These are phyloP conservation scores for Taphrina pruni DNA, from an alignment of 1,139 yeast genomes.

Conservation along the genomic window DNA sequence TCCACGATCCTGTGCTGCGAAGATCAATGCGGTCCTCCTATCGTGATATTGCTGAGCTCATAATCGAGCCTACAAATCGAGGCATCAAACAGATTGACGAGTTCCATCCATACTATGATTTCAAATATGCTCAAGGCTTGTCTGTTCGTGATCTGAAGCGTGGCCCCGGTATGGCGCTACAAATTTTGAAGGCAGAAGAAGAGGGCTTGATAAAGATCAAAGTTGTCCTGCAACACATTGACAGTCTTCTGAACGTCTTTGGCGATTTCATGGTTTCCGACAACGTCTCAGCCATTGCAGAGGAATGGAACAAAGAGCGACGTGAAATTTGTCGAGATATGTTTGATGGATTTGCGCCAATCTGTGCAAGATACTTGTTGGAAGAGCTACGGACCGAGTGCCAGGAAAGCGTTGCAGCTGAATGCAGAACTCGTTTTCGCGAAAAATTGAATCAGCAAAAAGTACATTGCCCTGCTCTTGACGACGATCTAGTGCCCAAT, in stretches of 20 bases:
- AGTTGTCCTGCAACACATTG: slow-evolving; percentile 51
- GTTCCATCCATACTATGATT: slow-evolving; percentile 81
- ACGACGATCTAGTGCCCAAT: slow-evolving; percentile 66
- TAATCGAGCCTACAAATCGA: slow-evolving; percentile 81
- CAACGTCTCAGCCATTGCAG: slow-evolving; percentile 79
- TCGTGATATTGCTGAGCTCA: slow-evolving; percentile 69
- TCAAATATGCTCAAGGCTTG: slow-evolving; percentile 87
- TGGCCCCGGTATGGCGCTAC: slow-evolving; percentile 78
- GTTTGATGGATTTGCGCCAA: slow-evolving; percentile 68
- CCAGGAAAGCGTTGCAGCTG: slow-evolving; percentile 70
- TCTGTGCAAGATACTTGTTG: slow-evolving; percentile 76
- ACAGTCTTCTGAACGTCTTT: slow-evolving; percentile 56
- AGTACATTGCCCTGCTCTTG: slow-evolving; percentile 54
- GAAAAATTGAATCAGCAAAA: slow-evolving; percentile 71
- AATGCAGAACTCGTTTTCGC: slow-evolving; percentile 71
- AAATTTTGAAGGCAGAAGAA: slow-evolving; percentile 89
- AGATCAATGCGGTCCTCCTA: slow-evolving; percentile 72
- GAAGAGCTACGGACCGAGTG: slow-evolving; percentile 82
- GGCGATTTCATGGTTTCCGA: slow-evolving; percentile 71
- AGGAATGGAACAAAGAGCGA: slow-evolving; percentile 82
- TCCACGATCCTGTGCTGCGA: slow-evolving; percentile 81
- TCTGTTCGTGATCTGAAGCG: slow-evolving; percentile 73
- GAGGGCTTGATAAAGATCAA: slow-evolving; percentile 62
- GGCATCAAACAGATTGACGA: slow-evolving; percentile 82
- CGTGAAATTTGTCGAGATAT: slow-evolving; percentile 70